Evolutionary conservation across 768 basidiomycete genomes (phyloP).

Genomic region (Mycena maculata): DNA sequence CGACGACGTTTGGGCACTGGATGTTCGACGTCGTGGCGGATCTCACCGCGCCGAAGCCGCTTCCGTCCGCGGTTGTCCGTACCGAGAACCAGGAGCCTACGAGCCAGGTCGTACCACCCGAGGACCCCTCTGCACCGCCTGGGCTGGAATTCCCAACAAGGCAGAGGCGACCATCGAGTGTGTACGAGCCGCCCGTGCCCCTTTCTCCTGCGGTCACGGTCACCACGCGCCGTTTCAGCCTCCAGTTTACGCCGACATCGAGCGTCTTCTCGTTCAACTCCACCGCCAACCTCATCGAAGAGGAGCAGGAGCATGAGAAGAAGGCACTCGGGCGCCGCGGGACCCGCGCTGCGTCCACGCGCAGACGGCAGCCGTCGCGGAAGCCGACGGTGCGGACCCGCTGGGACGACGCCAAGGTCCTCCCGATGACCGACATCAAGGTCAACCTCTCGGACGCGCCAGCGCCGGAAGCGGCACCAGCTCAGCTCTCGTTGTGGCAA

Average conservation of each 20-base stretch:
- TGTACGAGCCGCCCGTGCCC: slow-evolving; percentile 40
- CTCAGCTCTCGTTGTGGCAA: slow-evolving; percentile 53
- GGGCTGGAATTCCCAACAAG: slow-evolving; percentile 27
- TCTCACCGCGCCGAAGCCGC: slow-evolving; percentile 48
- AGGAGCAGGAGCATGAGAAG: slow-evolving; percentile 22
- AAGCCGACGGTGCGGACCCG: slow-evolving; percentile 12
- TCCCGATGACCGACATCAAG: slow-evolving; percentile 40
- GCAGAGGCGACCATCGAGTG: slow-evolving; percentile 53
- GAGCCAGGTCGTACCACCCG: slow-evolving; percentile 52
- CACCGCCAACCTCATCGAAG: slow-evolving; percentile 33
- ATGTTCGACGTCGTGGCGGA: slow-evolving; percentile 86
- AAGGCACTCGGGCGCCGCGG: slow-evolving; percentile 23
- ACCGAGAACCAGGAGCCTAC: slow-evolving; percentile 39
- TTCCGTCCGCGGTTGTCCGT: slow-evolving; percentile 38
- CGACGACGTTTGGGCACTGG: slow-evolving; percentile 75
- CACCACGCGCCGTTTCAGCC: slow-evolving; percentile 58
- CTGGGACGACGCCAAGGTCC: slow-evolving; percentile 40
- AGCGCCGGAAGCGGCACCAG: slow-evolving; percentile 28
- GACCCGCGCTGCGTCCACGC: slow-evolving; percentile 26
- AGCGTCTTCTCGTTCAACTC: slow-evolving; percentile 47
- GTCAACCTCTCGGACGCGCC: slow-evolving; percentile 38
- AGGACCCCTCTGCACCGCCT: slow-evolving; percentile 35
- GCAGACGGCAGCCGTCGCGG: slow-evolving; percentile 9
- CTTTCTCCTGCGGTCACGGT: slow-evolving; percentile 46
- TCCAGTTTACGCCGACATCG: slow-evolving; percentile 74